Evolutionary conservation across 1,284 basidiomycete species (phyloP).

Genomic region (Austroboletus niveus): DNA sequence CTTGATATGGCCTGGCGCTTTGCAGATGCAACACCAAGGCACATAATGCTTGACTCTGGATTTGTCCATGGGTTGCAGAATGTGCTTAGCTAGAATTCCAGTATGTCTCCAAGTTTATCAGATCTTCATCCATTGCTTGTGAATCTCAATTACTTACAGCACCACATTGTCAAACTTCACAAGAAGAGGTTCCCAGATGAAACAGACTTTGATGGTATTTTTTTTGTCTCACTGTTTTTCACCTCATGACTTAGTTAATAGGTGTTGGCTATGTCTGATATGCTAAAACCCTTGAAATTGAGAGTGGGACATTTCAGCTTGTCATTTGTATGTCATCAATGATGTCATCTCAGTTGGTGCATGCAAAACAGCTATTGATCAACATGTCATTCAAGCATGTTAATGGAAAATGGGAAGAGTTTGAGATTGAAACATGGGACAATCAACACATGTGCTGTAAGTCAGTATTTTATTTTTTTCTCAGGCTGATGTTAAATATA

Average conservation of each 20-base stretch:
- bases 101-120: constrained; percentile 1
- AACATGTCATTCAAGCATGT: constrained; percentile 12
- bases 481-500: background rate
- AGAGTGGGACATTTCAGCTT: background rate
- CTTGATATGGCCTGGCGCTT: constrained; percentile 16
- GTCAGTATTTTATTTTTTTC: background rate
- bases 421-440: constrained; percentile 9
- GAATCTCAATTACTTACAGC: constrained; percentile 11
- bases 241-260: too few species aligned
- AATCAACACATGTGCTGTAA: background rate
- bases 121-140: constrained; percentile 30
- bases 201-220: constrained; percentile 24
- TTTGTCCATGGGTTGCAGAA: constrained; percentile 19
- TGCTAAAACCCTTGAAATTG: background rate
- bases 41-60: constrained; percentile 20
- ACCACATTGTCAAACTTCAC: background rate
- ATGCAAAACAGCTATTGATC: constrained; percentile 1
- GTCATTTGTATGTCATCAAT: constrained; percentile 1
- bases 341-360: constrained; percentile 3
- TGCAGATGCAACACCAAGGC: constrained; percentile 28
- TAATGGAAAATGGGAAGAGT: constrained; percentile 5
- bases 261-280: constrained; percentile 10
- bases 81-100: constrained; percentile 13
- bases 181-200: constrained; percentile 13
- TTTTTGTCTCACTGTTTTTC: background rate